Conservation (phyloP, 208 protist species). For the Leishmania mexicana region DNA sequence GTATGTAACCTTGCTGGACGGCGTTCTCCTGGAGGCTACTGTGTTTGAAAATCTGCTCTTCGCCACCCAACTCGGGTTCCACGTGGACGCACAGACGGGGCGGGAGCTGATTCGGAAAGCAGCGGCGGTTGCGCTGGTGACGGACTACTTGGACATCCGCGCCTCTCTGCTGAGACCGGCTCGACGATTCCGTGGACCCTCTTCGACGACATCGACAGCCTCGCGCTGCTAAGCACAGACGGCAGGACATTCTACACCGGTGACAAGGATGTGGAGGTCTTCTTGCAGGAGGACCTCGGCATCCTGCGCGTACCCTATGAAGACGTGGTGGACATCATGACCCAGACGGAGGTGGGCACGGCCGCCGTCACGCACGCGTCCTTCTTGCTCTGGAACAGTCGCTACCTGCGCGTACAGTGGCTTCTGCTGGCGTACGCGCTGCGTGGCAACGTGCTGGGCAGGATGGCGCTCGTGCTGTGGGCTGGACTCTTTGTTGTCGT, state of each 20-base stretch:
- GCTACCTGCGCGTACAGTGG: slow-evolving; percentile 15
- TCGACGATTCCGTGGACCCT: slow-evolving; percentile 33
- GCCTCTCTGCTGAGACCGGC: slow-evolving; percentile 11
- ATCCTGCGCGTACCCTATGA: slow-evolving; percentile 36
- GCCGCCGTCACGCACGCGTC: slow-evolving; percentile 26
- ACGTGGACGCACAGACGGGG: slow-evolving; percentile 52
- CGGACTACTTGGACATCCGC: slow-evolving; percentile 18
- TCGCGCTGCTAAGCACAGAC: slow-evolving; percentile 41
- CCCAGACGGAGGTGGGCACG: slow-evolving; percentile 39
- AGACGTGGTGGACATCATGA: slow-evolving; percentile 51
- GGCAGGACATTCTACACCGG: slow-evolving; percentile 55
- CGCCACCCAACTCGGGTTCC: slow-evolving; percentile 43
- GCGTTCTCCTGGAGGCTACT: slow-evolving; percentile 60
- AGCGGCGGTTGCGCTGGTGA: slow-evolving; percentile 69
- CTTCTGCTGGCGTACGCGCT: slow-evolving; percentile 33
- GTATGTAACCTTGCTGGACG: slow-evolving; percentile 55
- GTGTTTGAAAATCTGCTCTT: slow-evolving; percentile 67
- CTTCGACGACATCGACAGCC: slow-evolving; percentile 36
- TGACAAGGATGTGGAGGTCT: slow-evolving; percentile 30
- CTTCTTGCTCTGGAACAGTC: slow-evolving; percentile 24
- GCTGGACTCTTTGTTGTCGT: slow-evolving; percentile 41
- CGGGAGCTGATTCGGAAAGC: slow-evolving; percentile 60
- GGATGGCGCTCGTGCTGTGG: slow-evolving; percentile 42
- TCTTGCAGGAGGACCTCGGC: slow-evolving; percentile 35
- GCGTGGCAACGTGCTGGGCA: slow-evolving; percentile 27